A percentile compares a stretch with the other conserved stretches of the same genome.
These are phyloP conservation scores for Yamadazyma scolyti DNA, from an alignment of 805 yeast genomes.

Conservation along the genomic window DNA sequence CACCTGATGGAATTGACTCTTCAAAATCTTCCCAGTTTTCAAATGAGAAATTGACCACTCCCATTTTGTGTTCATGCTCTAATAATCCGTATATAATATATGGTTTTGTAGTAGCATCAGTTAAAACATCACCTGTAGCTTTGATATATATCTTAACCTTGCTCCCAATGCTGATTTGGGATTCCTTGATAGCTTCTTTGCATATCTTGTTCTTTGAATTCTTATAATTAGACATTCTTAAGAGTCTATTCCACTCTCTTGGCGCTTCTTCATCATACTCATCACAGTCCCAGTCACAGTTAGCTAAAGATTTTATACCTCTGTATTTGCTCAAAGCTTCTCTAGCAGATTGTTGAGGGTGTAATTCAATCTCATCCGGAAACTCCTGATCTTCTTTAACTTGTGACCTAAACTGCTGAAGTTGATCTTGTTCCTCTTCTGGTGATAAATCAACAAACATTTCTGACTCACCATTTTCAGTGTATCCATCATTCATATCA, in stretches of 20 bases:
- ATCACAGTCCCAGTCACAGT: slow-evolving; percentile 83
- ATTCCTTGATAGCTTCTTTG: slow-evolving; percentile 52
- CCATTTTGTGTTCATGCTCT: slow-evolving; percentile 81
- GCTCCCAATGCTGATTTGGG: slow-evolving; percentile 53
- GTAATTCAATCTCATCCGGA: slow-evolving; percentile 91
- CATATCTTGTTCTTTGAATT: slow-evolving; percentile 66
- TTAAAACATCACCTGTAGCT: slow-evolving; percentile 42
- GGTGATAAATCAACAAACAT: slow-evolving; percentile 69
- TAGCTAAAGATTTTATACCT: slow-evolving; percentile 79
- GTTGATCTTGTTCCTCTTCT: slow-evolving; percentile 81
- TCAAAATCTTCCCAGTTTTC: slow-evolving; percentile 89
- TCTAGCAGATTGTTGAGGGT: slow-evolving; percentile 70
- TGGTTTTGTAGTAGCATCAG: slow-evolving; percentile 28
- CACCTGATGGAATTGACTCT: slow-evolving; percentile 81
- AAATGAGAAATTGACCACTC: slow-evolving; percentile 77
- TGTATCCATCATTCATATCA: slow-evolving; percentile 3
- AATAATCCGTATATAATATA: slow-evolving; percentile 71
- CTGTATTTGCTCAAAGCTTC: slow-evolving; percentile 76
- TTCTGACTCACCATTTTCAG: slow-evolving; percentile 50
- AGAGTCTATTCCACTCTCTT: slow-evolving; percentile 67
- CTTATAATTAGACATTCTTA: slow-evolving; percentile 71
- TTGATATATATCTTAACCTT: slow-evolving; percentile 56
- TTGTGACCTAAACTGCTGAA: slow-evolving; percentile 59
- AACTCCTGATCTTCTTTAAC: slow-evolving; percentile 86
- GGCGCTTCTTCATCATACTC: slow-evolving; percentile 79